These are phyloP conservation scores for Amniculicola lignicola DNA, from an alignment of 495 filamentous ascomycete species.

Conservation along the genomic window DNA sequence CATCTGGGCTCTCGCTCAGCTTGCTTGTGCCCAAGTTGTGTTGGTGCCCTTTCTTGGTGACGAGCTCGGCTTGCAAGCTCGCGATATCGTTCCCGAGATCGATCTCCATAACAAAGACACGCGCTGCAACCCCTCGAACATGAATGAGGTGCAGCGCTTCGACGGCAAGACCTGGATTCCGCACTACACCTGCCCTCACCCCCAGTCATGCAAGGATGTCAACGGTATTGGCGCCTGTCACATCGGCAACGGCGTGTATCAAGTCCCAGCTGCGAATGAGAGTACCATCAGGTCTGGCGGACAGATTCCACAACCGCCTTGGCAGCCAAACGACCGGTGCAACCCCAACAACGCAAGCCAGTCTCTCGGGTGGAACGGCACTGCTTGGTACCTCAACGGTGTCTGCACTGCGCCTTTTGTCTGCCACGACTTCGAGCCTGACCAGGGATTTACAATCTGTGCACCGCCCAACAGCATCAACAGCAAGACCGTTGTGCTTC, in stretches of 20 bases:
- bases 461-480: neutral
- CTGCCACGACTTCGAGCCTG: neutral
- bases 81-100: too few species aligned
- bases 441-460: neutral
- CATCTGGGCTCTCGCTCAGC: too few species aligned
- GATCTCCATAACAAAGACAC: neutral
- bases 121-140: neutral
- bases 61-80: too few species aligned
- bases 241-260: neutral
- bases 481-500: neutral
- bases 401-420: neutral
- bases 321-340: too few species aligned
- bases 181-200: neutral
- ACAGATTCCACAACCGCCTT: too few species aligned
- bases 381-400: neutral
- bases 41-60: too few species aligned
- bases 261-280: neutral
- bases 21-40: too few species aligned
- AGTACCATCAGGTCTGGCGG: too few species aligned
- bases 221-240: neutral
- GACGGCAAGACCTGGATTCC: neutral
- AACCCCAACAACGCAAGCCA: neutral
- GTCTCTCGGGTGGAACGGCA: neutral
- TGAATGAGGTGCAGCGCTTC: slow-evolving; percentile 2
- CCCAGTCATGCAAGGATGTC: neutral